A percentile compares a stretch with the other conserved stretches of the same genome.
Evolutionary conservation across 2,329 filamentous ascomycete genomes (phyloP).

Genomic region (Orbilia oligospora): DNA sequence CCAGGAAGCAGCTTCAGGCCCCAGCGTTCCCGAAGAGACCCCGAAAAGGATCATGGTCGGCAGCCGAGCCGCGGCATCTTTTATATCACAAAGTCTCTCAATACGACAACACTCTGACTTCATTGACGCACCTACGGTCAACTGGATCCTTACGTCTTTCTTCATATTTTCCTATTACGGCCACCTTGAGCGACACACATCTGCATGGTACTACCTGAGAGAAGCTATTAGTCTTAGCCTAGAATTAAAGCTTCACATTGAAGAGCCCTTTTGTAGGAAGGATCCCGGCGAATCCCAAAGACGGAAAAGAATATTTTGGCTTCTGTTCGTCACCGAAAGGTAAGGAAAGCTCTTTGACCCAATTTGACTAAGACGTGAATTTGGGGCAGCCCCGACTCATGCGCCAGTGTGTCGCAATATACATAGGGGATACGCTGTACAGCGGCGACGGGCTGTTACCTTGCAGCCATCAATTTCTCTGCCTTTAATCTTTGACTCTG

Average conservation of each 20-base stretch:
- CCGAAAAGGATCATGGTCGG: neutral
- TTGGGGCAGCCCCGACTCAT: neutral
- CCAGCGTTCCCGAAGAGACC: neutral
- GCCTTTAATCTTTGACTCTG: slow-evolving; percentile 10
- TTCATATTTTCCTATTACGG: slow-evolving; percentile 15
- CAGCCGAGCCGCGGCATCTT: neutral
- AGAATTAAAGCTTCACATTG: slow-evolving; percentile 6
- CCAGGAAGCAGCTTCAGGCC: neutral
- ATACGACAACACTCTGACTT: slow-evolving; percentile 7
- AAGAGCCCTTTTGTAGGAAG: neutral
- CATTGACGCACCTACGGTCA: slow-evolving; percentile 5
- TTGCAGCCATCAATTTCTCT: slow-evolving; percentile 16
- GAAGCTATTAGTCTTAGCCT: slow-evolving; percentile 8
- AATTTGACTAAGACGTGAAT: too few relatives aligned
- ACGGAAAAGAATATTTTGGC: slow-evolving; percentile 23
- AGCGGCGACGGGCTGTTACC: neutral
- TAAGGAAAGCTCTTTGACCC: neutral
- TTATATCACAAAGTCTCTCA: neutral
- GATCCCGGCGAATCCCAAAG: neutral
- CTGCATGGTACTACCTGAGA: slow-evolving; percentile 23
- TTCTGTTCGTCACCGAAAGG: slow-evolving; percentile 12
- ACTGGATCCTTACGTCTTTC: slow-evolving; percentile 15
- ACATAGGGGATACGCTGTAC: slow-evolving; percentile 10
- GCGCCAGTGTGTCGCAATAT: neutral
- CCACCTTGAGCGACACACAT: slow-evolving; percentile 1